Evolutionary conservation across 345 rosid genomes (phyloP), one percentile per base, ranked within the genome.

Genomic region (Gossypium thurberi): DNA sequence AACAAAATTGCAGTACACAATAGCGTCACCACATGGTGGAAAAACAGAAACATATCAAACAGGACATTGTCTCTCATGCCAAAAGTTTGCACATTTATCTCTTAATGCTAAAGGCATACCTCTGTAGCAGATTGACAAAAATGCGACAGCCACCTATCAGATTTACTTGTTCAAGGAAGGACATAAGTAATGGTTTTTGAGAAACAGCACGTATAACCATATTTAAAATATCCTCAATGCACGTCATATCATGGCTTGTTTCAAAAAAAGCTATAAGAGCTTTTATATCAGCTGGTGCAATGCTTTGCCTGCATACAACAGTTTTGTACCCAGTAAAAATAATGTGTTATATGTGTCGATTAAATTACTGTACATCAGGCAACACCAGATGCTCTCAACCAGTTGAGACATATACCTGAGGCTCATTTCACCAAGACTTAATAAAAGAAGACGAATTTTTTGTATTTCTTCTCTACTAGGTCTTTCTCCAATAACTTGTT

Each of bases 401-500:
- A 52, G 10, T 57, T 14, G 52, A 33, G 52, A 51, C 50, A 11
- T 18, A 48, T 90, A 93, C 98, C 93, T 88, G 76, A 94, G 90
- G 82, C 97, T 87, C 98, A 94, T 91, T 86, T 94, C 98, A 75
- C 97, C 97, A 79, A 91, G 94, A 81, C 98, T 89, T 81, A 94
- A 82, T 70, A 90, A 82, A 76, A 94, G 89, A 84, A 94, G 97
- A 84, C 98, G 96, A 77, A 91, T 87, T 87, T 94, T 94, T 58
- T 78, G 97, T 75, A 89, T 87, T 85, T 91, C 98, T 25, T 94
- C 97, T 73, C 76, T 83, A 47, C 76, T 81, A 60, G 98, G 97
- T 79, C 98, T 87, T 86, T 89, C 91, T 79, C 87, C 92, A 77
- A 87, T 80, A 56, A 83, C 70, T 62, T 82, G 77, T 58, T 81